These are phyloP conservation scores for Rickenella mellea DNA, from an alignment of 768 basidiomycete genomes.

Conservation along the genomic window DNA sequence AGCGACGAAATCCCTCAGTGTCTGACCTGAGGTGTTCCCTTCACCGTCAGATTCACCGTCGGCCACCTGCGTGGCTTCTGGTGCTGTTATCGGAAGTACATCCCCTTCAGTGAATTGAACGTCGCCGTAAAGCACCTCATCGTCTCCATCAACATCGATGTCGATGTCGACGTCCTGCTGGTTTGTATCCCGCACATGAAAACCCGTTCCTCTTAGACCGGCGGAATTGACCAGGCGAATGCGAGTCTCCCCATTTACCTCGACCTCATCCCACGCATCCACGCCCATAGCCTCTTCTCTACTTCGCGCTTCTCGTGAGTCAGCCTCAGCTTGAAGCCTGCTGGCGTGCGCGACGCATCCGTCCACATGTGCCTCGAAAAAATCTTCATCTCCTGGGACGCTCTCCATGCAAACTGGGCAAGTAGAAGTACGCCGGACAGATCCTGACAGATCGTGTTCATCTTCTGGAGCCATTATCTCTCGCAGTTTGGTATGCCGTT, in stretches of 20 bases:
- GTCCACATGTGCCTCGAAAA: conserved; percentile 75
- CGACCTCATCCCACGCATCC: conserved; percentile 23
- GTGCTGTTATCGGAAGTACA: too few relatives aligned
- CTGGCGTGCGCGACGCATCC: conserved; percentile 59
- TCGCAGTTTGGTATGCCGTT: conserved; percentile 55
- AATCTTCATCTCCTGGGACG: conserved; percentile 60
- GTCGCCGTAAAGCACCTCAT: conserved; percentile 54
- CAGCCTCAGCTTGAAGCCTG: conserved; percentile 32
- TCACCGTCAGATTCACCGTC: conserved; percentile 33
- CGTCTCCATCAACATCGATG: conserved; percentile 73
- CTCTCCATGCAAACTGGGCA: conserved; percentile 62
- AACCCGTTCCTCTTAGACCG: conserved; percentile 49
- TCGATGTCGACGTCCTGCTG: conserved; percentile 68
- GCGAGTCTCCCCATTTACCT: conserved; percentile 32
- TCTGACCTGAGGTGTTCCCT: conserved; percentile 18
- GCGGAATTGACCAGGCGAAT: conserved; percentile 3
- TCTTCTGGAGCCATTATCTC: conserved; percentile 60
- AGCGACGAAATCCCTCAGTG: conserved; percentile 44
- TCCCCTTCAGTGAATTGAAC: conserved; percentile 74
- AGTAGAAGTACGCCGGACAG: conserved; percentile 32
- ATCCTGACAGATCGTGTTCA: conserved; percentile 21
- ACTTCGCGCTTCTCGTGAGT: conserved; percentile 19
- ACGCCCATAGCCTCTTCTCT: conserved; percentile 21
- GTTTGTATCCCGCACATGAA: conserved; percentile 48
- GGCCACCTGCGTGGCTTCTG: too few relatives aligned